Conservation (phyloP, 345 rosid genomes). For the Eucalyptus curtisii region DNA sequence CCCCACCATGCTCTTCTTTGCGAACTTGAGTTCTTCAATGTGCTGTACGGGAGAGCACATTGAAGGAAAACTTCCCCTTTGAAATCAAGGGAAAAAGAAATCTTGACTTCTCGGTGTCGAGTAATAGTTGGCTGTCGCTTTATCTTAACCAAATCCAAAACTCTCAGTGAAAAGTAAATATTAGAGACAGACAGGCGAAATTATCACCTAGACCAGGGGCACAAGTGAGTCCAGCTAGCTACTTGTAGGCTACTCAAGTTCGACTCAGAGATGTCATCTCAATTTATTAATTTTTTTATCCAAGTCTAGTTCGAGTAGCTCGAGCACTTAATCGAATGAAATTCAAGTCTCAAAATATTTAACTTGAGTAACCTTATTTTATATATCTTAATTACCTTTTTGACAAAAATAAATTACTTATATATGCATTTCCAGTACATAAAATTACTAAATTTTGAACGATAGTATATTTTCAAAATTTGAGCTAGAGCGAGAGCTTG, state of each 20-base stretch:
- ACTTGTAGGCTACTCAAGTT: not conserved
- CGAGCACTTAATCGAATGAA: not conserved
- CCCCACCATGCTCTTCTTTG: not conserved
- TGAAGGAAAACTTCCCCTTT: not conserved
- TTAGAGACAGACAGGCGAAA: not conserved
- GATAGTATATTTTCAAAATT: not conserved
- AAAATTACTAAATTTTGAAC: not conserved
- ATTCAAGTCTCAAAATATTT: not conserved
- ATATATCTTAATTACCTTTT: not conserved
- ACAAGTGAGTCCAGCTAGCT: not conserved
- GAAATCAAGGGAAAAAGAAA: not conserved
- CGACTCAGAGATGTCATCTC: not conserved
- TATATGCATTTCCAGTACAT: not conserved
- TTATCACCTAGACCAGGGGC: not conserved
- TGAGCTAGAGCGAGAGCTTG: not conserved
- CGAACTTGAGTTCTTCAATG: not conserved
- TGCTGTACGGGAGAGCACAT: not conserved
- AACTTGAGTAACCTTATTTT: not conserved
- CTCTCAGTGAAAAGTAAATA: not conserved
- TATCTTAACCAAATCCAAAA: not conserved
- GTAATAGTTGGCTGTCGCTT: not conserved
- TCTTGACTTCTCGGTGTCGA: not conserved
- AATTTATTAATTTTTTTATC: too few species aligned
- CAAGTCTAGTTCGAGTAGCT: not conserved
- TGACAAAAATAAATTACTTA: too few species aligned